Evolutionary conservation across 148 eudicot species (phyloP).

Genomic region (Fallopia convolvulus): DNA sequence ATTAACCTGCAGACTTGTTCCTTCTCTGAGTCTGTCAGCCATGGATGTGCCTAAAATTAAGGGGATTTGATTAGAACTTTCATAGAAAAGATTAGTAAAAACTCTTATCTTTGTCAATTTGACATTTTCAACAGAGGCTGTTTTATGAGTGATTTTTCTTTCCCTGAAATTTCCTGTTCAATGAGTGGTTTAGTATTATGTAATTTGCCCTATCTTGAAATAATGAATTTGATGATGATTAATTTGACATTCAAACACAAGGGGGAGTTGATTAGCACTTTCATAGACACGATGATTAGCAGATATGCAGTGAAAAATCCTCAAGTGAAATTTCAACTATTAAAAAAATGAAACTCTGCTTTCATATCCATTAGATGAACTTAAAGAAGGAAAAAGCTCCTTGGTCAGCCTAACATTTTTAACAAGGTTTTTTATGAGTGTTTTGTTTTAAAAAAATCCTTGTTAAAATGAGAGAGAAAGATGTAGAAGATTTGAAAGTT

Average conservation of each 20-base stretch:
- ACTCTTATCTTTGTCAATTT: too few relatives aligned
- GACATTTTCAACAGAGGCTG: too few relatives aligned
- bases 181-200: neutral
- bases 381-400: too few relatives aligned
- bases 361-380: too few relatives aligned
- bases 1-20: conserved; percentile 41
- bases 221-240: neutral
- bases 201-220: neutral
- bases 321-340: too few relatives aligned
- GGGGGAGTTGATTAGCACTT: neutral
- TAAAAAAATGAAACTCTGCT: too few relatives aligned
- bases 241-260: neutral
- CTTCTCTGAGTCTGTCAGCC: conserved; percentile 38
- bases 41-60: conserved; percentile 39
- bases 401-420: too few relatives aligned
- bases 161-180: neutral
- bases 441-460: too few relatives aligned
- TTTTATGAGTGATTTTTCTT: neutral
- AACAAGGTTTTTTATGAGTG: too few relatives aligned
- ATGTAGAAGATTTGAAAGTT: neutral
- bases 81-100: neutral
- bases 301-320: neutral
- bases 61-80: neutral
- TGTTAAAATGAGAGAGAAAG: neutral
- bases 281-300: neutral